phyloP scores from a whole-genome alignment of 164 flowering plant genomes.

The Buxus sempervirens region DNA sequence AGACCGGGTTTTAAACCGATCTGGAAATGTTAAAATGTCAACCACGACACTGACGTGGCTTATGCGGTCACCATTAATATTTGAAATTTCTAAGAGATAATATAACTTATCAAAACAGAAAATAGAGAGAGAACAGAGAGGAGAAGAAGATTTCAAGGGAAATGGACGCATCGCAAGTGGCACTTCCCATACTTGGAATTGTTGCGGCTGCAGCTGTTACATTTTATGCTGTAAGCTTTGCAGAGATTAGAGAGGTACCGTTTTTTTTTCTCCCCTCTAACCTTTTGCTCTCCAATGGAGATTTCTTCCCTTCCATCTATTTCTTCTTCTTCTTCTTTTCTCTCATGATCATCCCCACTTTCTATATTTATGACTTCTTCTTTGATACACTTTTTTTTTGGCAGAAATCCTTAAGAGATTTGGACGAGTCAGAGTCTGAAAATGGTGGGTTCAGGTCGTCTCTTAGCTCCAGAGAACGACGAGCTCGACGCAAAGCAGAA shows the following conservation, averaged over 20 bases:
- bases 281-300: too few species aligned
- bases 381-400: background rate
- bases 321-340: background rate
- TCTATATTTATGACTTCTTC: background rate
- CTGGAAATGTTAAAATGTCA: too few species aligned
- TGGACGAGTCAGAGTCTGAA: conserved; percentile 44
- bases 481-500: conserved; percentile 42
- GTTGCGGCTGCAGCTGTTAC: conserved; percentile 68
- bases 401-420: conserved; percentile 63
- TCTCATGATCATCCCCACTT: too few species aligned
- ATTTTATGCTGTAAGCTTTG: conserved; percentile 76
- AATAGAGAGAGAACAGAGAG: background rate
- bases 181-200: conserved; percentile 57
- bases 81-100: background rate
- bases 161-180: conserved; percentile 39
- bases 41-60: background rate
- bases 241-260: conserved; percentile 64
- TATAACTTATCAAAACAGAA: too few species aligned
- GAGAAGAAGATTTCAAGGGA: background rate
- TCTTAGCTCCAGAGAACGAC: conserved; percentile 55
- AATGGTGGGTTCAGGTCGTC: conserved; percentile 35
- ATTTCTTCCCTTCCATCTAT: background rate
- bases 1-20: too few species aligned
- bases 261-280: background rate
- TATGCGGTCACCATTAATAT: background rate